phyloP scores from a whole-genome alignment of 768 basidiomycete species.

The Epithele typhae region DNA sequence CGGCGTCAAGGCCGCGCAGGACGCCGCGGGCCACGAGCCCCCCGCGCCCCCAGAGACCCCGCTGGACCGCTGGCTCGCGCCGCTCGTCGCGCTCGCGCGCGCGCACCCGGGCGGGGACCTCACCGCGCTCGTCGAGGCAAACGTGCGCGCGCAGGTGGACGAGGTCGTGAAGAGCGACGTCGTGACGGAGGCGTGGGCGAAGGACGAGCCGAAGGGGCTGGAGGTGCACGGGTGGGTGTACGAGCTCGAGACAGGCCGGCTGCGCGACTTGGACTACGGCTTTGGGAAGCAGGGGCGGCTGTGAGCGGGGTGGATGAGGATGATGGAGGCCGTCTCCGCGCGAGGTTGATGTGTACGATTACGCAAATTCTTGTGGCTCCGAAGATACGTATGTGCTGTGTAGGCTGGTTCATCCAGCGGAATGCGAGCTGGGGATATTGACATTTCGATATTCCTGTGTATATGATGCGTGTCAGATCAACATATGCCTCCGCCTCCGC shows the following conservation, averaged over 20 bases:
- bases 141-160: slow-evolving; percentile 54
- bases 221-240: slow-evolving; percentile 58
- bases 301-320: too few species aligned
- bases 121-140: slow-evolving; percentile 6
- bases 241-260: slow-evolving; percentile 51
- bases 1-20: slow-evolving; percentile 51
- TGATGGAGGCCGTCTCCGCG: too few species aligned
- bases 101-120: slow-evolving; percentile 2
- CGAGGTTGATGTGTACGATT: too few species aligned
- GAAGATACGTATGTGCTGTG: too few species aligned
- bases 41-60: slow-evolving; percentile 24
- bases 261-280: slow-evolving; percentile 59
- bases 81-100: slow-evolving; percentile 51
- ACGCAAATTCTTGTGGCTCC: too few species aligned
- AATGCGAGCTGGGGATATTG: too few species aligned
- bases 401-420: too few species aligned
- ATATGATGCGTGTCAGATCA: too few species aligned
- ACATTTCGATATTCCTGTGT: too few species aligned
- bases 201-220: slow-evolving; percentile 19
- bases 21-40: slow-evolving; percentile 36
- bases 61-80: slow-evolving; percentile 70
- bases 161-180: slow-evolving; percentile 26
- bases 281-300: too few species aligned
- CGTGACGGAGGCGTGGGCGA: slow-evolving; percentile 24
- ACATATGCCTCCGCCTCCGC: too few species aligned